Base-by-base conservation (phyloP, 1,284 basidiomycete species). In the Cutaneotrichosporon cyanovorans region DNA sequence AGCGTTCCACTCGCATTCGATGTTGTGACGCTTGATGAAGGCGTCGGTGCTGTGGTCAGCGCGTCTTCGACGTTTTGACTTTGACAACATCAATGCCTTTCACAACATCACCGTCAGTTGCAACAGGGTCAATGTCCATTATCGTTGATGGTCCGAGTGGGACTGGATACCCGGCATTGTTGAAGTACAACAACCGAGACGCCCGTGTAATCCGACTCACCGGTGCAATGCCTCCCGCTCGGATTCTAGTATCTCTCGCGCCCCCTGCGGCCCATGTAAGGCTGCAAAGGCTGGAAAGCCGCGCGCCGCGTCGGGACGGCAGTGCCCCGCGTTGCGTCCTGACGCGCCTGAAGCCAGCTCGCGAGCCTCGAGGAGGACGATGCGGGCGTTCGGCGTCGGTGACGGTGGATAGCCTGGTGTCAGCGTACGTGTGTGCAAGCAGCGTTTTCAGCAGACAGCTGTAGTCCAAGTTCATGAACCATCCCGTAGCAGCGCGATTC, bases 281-380 rank as follows among this genome's bases (percentile, higher is more conserved):
- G 34, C 39, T 1, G 59, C 50, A 40, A 63, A 69, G 1, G 42
- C 48, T 0, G 58, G 60, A 45, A 63, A 71, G 1, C 66, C 65
- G 36, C 66, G 47, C 32, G 55, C 59, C 0, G 59, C 58, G 18
- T 66, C 56, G 3, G 63, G 65, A n/a, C 65, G 58, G 41, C 65
- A 68, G 45, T 70, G 65, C 1, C 68, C 68, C 2, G 68, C 68
- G 48, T 70, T 68, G 1, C 66, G 48, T 2, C 69, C 69, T 6
- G 56, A 59, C 3, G 69, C 69, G n/a, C 69, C 69, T 1, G 62
- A 65, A 23, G 61, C 65, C 9, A 59, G 55, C 40, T 66, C 62
- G n/a, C 69, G 44, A 5, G 69, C 69, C 46, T 71, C 69, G 31
- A 71, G 56, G 4, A 65, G 45, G 18, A 65, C 55, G 19, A 70